phyloP scores from a whole-genome alignment of 495 filamentous ascomycete species.

The Daldinia decipiens region DNA sequence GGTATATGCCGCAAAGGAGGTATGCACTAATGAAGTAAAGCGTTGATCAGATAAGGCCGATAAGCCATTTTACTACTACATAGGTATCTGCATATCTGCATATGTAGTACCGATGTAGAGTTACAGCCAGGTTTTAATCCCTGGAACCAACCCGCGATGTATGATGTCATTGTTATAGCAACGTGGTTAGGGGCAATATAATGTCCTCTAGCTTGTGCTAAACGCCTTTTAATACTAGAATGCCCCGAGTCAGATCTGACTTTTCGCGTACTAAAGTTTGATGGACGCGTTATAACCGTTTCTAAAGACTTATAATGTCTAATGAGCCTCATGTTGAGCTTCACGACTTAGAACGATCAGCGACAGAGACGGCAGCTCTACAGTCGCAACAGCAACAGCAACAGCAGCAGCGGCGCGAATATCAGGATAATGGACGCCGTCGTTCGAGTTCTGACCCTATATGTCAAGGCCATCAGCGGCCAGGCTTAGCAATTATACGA shows the following conservation, averaged over 20 bases:
- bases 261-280: conserved; percentile 15
- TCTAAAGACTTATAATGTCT: conserved; percentile 33
- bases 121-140: conserved; percentile 34
- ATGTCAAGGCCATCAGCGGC: conserved; percentile 38
- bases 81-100: no score
- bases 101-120: not conserved
- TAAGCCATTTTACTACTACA: conserved; percentile 2
- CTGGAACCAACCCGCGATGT: conserved; percentile 14
- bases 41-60: not conserved
- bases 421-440: conserved; percentile 18
- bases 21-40: not conserved
- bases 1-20: conserved; percentile 3
- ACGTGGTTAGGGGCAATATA: conserved; percentile 3
- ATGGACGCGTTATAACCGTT: conserved; percentile 14
- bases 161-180: conserved; percentile 33
- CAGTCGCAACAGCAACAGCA: conserved; percentile 2
- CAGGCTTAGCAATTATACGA: conserved; percentile 34
- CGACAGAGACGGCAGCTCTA: conserved; percentile 24
- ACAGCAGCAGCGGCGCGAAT: conserved; percentile 3
- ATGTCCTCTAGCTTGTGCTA: conserved; percentile 10
- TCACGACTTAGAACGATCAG: conserved; percentile 26
- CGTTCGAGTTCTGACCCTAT: conserved; percentile 47
- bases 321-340: conserved; percentile 29
- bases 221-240: conserved; percentile 16
- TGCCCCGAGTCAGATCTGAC: conserved; percentile 26